Percentiles rank a stretch among this genome's conserved stretches.
phyloP scores from a whole-genome alignment of 164 flowering plant species.

The Magnolia sinica region DNA sequence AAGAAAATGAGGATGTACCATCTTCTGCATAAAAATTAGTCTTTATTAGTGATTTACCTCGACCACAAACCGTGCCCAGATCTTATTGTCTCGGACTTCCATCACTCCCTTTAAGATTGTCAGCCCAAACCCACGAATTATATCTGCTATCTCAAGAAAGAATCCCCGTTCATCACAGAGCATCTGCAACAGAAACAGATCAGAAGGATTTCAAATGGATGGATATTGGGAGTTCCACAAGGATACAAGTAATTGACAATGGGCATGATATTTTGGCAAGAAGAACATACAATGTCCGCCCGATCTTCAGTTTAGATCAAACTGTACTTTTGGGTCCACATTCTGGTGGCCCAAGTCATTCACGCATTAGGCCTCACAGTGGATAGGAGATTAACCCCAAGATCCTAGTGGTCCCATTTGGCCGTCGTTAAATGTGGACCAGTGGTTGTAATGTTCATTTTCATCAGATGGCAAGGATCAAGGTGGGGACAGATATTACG shows the following conservation, averaged over 20 bases:
- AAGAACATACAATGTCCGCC: background rate
- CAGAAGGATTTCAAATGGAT: background rate
- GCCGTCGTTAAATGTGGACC: background rate
- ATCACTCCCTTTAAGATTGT: slow-evolving; percentile 77
- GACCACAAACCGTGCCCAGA: slow-evolving; percentile 77
- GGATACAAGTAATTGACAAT: background rate
- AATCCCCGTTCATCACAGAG: slow-evolving; percentile 77
- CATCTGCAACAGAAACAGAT: slow-evolving; percentile 45
- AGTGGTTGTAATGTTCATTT: background rate
- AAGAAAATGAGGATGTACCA: background rate
- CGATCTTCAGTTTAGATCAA: background rate
- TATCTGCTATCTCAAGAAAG: slow-evolving; percentile 85
- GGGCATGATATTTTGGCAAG: background rate
- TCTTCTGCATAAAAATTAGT: background rate
- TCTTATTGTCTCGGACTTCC: slow-evolving; percentile 60
- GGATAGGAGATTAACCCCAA: too few species aligned
- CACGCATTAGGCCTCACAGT: too few species aligned
- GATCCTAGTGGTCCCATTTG: too few species aligned
- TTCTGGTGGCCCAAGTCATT: too few species aligned
- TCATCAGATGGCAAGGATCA: background rate
- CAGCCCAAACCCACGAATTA: slow-evolving; percentile 70
- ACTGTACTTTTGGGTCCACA: background rate
- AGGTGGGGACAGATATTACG: background rate
- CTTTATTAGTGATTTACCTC: slow-evolving; percentile 46
- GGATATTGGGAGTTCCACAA: background rate